Percentiles rank a stretch among this genome's conserved stretches.
phyloP scores from a whole-genome alignment of 805 yeast genomes.

The Teunomyces tritomae region DNA sequence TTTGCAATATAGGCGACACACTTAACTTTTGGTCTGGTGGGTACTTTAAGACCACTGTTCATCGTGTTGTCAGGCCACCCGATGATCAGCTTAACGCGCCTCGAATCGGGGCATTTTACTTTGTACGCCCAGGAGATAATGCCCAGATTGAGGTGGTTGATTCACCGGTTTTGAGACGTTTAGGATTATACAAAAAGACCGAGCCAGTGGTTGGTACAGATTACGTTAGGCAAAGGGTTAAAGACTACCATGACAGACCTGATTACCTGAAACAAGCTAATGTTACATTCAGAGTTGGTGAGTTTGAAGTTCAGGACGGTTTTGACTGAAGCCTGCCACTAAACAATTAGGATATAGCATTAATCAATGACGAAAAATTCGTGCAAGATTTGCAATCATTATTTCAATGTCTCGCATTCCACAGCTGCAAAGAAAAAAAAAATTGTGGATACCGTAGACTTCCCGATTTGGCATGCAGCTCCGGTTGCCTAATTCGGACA shows the following conservation, averaged over 20 bases:
- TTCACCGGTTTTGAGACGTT: constrained; percentile 28
- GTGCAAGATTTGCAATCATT: background rate
- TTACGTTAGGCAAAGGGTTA: constrained; percentile 28
- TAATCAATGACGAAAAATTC: background rate
- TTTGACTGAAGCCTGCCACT: constrained; percentile 12
- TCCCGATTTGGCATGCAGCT: background rate
- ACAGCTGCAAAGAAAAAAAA: background rate
- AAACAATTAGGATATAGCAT: background rate
- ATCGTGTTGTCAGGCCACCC: constrained; percentile 36
- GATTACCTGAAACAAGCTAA: constrained; percentile 22
- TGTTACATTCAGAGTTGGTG: constrained; percentile 27
- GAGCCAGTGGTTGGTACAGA: constrained; percentile 27
- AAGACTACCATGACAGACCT: constrained; percentile 23
- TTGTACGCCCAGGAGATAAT: constrained; percentile 32
- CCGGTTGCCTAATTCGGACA: background rate
- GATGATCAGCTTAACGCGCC: constrained; percentile 28
- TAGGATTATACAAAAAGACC: constrained; percentile 26
- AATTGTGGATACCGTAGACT: background rate
- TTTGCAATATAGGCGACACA: constrained; percentile 36
- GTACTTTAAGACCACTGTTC: constrained; percentile 33
- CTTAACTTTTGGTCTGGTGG: constrained; percentile 36
- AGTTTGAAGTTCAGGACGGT: constrained; percentile 27
- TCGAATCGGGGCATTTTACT: constrained; percentile 34
- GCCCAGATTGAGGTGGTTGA: constrained; percentile 27
- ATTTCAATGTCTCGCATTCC: background rate